Base-by-base conservation (phyloP, 176 grass and related monocot species). In the Aegilops tauschii region DNA sequence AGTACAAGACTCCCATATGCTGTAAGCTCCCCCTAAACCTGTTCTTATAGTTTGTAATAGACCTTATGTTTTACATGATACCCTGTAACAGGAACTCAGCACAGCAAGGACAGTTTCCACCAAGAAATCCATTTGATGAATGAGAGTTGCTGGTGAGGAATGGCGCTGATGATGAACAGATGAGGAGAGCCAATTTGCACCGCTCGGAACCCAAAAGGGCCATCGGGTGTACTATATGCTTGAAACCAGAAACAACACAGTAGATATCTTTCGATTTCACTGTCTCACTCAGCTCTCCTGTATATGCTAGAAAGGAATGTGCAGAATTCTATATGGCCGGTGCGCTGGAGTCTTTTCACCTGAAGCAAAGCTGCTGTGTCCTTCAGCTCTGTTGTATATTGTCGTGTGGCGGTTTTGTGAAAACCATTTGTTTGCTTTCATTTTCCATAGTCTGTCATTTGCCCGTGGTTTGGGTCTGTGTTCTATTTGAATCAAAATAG, bases 121-220 rank as follows among this genome's bases (percentile, higher is more conserved):
- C 90, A 16, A 87, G 92, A 45, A 98, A 98, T 90, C 92, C 94
- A 78, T 98, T 98, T 90, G 92, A 88, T 91, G 92, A 88, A 54
- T 98, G 90, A 98, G 52, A 62, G 37, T 14, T 37, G 30, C 76
- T 67, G 77, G 59, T 80, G 44, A 85, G 81, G 52, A 61, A 35
- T 50, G 32, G 6, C 58, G 12, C 34, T 45, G 65, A 79, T 72
- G 84, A 66, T 64, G 54, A 50, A 62, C 50, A 56, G 79, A 86
- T 13, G 54, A 70, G 52, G 65, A 78, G 44, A 45, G 44, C 44
- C 44, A 4, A 25, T 73, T 73, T 5, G 45, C 31, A 81, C 69
- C 32, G 25, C 27, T 29, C 14, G 5, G 52, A 68, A 80, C 20
- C 34, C 42, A 28, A 27, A 76, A 65, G 72, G 64, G 52, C 56